Percentiles rank a stretch among this genome's conserved stretches.
phyloP scores from a whole-genome alignment of 768 basidiomycete genomes.

The Leccinum disarticulatum region DNA sequence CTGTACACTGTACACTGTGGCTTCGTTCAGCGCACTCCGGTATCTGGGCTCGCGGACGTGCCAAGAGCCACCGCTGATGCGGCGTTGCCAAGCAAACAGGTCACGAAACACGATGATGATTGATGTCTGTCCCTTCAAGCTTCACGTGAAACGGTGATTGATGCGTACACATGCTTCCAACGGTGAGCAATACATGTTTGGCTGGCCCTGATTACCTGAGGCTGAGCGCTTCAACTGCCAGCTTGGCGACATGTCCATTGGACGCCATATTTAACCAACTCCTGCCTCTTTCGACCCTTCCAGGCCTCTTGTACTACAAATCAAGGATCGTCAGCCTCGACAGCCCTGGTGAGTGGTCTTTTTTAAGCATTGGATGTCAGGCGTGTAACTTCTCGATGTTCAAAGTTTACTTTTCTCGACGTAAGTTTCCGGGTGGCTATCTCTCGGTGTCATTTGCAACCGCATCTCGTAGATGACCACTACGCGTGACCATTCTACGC shows the following conservation, averaged over 20 bases:
- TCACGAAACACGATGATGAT: not conserved
- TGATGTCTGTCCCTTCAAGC: not conserved
- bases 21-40: not conserved
- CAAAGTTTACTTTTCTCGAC: not conserved
- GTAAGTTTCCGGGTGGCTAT: conserved; percentile 1
- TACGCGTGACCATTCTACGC: conserved; percentile 3
- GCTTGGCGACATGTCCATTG: not conserved
- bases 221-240: not conserved
- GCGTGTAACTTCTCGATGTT: not conserved
- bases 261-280: not conserved
- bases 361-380: not conserved
- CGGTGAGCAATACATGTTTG: conserved; percentile 8
- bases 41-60: not conserved
- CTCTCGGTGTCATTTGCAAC: conserved; percentile 2
- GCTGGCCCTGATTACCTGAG: not conserved
- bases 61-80: not conserved
- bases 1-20: not conserved
- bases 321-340: not conserved
- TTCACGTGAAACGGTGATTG: not conserved
- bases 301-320: not conserved
- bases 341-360: conserved; percentile 9
- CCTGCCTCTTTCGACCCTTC: not conserved
- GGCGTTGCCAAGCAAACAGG: not conserved
- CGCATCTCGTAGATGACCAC: not conserved
- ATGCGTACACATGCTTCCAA: not conserved